Base-by-base conservation (phyloP, 2,329 filamentous ascomycete genomes). In the Ophiognomonia clavigignenti-juglandacearum region DNA sequence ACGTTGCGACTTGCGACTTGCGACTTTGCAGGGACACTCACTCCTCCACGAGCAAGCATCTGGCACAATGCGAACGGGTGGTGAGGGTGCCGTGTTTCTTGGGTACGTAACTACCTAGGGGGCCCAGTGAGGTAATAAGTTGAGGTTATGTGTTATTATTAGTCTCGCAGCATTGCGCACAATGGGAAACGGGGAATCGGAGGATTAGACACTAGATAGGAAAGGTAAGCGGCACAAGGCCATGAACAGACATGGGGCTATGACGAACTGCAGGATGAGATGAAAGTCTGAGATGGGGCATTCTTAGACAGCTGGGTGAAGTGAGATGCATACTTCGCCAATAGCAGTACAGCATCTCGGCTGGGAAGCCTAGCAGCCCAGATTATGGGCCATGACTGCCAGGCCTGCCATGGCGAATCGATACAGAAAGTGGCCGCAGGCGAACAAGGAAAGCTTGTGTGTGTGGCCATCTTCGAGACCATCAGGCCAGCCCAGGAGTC, bases 11-110 rank as follows among this genome's bases (percentile, higher is more conserved):
- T 38, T 51, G 45, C 34, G 37, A 51, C 49, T 43, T 27, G 46
- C 42, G 45, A 29, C 27, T 26, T 37, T 41, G 13, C 11, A 4
- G 13, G 10, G 11, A 31, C n/a, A 11, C 29, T 39, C 34, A 35
- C 35, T 41, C 39, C 40, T 39, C 41, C 24, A 38, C 26, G n/a
- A 31, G 13, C n/a, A 14, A 24, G 37, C 18, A 34, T 24, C 43
- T 39, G 32, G 34, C 32, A 45, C 41, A 41, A 38, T 32, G 45
- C 34, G 35, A 47, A 45, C 49, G 38, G 49, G 49, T 43, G n/a
- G 49, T 45, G 39, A 48, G 29, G 34, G 48, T 43, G 45, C 49
- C 49, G 49, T 45, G 41, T 18, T n/a, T 38, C 38, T 42, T 19
- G 38, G 19, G 36, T 45, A 42, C 49, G 38, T 48, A 51, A 43